These are phyloP conservation scores for Elaphomyces granulatus DNA, from an alignment of 495 filamentous ascomycete species.

Conservation along the genomic window DNA sequence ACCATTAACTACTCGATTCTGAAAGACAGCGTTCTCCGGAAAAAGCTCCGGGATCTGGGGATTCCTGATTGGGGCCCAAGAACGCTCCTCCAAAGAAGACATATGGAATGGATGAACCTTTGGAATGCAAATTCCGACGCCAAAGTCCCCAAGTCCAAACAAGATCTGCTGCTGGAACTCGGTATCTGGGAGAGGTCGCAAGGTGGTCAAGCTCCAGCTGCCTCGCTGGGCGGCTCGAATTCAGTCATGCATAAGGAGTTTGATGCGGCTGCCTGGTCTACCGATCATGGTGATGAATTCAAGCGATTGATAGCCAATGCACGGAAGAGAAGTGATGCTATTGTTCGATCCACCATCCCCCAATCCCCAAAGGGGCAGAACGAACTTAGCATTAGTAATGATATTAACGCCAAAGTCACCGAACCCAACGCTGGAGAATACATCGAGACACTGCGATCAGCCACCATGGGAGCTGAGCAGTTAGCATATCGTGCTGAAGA, in stretches of 20 bases:
- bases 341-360: conserved; percentile 20
- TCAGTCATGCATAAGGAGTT: conserved; percentile 67
- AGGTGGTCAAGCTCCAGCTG: conserved; percentile 16
- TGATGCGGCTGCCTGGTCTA: conserved; percentile 61
- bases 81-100: conserved; percentile 56
- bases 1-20: conserved; percentile 67
- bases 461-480: too few relatives aligned
- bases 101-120: conserved; percentile 86
- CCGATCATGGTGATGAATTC: conserved; percentile 58
- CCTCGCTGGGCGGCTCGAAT: conserved; percentile 14
- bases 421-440: too few relatives aligned
- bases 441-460: too few relatives aligned
- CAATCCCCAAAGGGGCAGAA: conserved; percentile 4
- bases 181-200: conserved; percentile 75
- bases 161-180: conserved; percentile 60
- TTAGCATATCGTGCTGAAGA: too few relatives aligned
- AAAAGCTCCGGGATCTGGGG: conserved; percentile 72
- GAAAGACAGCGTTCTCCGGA: conserved; percentile 58
- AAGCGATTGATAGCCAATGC: conserved; percentile 61
- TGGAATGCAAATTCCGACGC: conserved; percentile 97
- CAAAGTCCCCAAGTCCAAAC: conserved; percentile 48
- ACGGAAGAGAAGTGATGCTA: conserved; percentile 25
- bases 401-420: too few relatives aligned
- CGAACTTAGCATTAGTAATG: too few relatives aligned
- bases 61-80: conserved; percentile 55